Evolutionary conservation across 805 yeast genomes (phyloP), one percentile per base, ranked within the genome.

Genomic region (Ogataea paraovalis): DNA sequence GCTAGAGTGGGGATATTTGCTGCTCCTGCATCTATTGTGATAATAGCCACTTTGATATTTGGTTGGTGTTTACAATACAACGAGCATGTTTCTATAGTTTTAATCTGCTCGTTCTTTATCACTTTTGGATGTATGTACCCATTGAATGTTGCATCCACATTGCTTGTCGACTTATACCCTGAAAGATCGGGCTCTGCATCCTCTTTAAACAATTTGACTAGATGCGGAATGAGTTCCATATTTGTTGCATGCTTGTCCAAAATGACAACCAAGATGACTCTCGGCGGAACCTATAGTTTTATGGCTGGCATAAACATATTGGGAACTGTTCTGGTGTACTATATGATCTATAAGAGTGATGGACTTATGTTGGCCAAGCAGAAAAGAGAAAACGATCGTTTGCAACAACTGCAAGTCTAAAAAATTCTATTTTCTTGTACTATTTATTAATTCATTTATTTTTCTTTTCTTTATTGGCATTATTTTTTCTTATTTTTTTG

Each of bases 201-300:
- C 0, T 84, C 94, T 9, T 73, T 85, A 43, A 72, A 84, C 52
- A 90, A 90, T 59, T 67, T 89, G 25, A 72, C 81, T 20, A 70
- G 97, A 55, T 90, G 96, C 60, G 69, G 78, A n/a, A 57, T 80
- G 42, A 83, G 84, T 27, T 96, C 96, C 0, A 73, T 79, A 1
- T 81, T 85, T 39, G 74, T 85, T 19, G 94, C 87, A 0, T 82
- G 81, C 2, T 69, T 87, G 19, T 75, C 80, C 19, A 73, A 67
- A 42, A 85, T 90, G 92, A 69, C 73, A 13, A 46, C 47, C 0
- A 50, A 68, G 0, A 70, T 90, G 78, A 79, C 79, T 0, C 65
- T 78, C 12, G 96, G 96, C 1, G 94, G 96, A 16, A 77, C 87
- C 1, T 87, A 82, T 58, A 82, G 95, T 0, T 70, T 89, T n/a